Conservation (phyloP, 1,139 yeast species). For the Zygotorulaspora mrakii region DNA sequence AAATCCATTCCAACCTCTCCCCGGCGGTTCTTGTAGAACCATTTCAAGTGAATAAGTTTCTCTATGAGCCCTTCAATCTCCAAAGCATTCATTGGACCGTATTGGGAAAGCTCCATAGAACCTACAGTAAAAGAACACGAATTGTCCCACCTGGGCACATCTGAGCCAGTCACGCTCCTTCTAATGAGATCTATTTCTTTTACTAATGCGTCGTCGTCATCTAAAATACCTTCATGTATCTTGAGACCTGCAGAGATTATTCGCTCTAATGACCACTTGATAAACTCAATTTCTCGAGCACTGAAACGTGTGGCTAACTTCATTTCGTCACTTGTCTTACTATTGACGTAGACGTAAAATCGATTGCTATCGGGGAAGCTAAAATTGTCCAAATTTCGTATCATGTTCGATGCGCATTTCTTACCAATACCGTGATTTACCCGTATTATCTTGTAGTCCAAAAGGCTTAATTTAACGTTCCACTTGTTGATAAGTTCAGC, state of each 20-base stretch:
- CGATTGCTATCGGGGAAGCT: conserved; percentile 15
- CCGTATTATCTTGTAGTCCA: conserved; percentile 26
- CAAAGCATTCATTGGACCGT: conserved; percentile 20
- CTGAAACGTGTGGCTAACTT: conserved; percentile 30
- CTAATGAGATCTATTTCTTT: conserved; percentile 22
- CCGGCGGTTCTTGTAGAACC: conserved; percentile 28
- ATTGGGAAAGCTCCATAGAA: conserved; percentile 22
- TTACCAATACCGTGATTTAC: conserved; percentile 29
- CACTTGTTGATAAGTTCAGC: conserved; percentile 20
- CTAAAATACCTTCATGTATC: neutral
- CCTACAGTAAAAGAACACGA: conserved; percentile 23
- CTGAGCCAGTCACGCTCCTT: conserved; percentile 7
- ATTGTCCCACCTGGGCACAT: conserved; percentile 14
- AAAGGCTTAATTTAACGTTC: conserved; percentile 25
- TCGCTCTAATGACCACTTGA: conserved; percentile 28
- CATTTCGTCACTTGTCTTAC: conserved; percentile 26
- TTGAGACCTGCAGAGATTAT: conserved; percentile 13
- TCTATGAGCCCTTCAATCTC: conserved; percentile 25
- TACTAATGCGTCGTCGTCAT: conserved; percentile 6
- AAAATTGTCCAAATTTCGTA: neutral
- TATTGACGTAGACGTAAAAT: conserved; percentile 31
- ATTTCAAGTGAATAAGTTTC: conserved; percentile 26
- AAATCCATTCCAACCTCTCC: conserved; percentile 32
- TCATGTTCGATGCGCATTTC: conserved; percentile 12
- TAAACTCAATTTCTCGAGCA: conserved; percentile 29